Evolutionary conservation across 208 protist genomes (phyloP), one percentile per base, ranked within the genome.

Genomic region (Crithidia thermophila): DNA sequence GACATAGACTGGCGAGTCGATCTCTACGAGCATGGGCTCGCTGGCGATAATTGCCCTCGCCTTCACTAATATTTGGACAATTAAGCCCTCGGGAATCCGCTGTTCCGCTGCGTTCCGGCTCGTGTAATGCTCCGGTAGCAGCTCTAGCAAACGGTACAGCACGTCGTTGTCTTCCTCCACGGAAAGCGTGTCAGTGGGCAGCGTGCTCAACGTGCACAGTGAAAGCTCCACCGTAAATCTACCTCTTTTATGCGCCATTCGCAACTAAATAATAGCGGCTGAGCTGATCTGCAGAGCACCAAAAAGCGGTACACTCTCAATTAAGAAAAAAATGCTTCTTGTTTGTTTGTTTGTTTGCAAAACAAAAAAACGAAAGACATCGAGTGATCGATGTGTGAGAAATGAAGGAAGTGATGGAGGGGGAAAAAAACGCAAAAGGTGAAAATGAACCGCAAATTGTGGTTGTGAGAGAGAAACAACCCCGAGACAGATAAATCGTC

Each of bases 1-100:
- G 27, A 99, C 87, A 30, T 94, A 99, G 30, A 99, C 82, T 27
- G 94, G 94, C 10, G 90, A 87, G 27, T 93, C 72, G 8, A 97
- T 11, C 27, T 92, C 59, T 2, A 89, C 53, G 0, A 96, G 23
- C 25, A 88, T 75, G 18, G 90, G 90, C 58, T 97, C 94, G 50
- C 51, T 75, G 0, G 68, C 60, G 50, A 97, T 87, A 39, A 95
- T 72, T 7, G 58, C 36, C 28, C 84, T 64, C 5, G 87, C 88
- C 34, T 79, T 72, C 14, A 75, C 37, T 9, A 92, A 63, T 66
- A 95, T 88, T 31, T 65, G 74, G 7, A 92, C 37, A 33, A 95
- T 86, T 16, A 95, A 70, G 4, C 60, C 83, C 20, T 91, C 82
- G 0, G 85, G 84, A 62, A 94, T 81, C 7, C 84, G 71, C 64